phyloP scores from a whole-genome alignment of 2,329 filamentous ascomycete species.

The Aureobasidium sp. region DNA sequence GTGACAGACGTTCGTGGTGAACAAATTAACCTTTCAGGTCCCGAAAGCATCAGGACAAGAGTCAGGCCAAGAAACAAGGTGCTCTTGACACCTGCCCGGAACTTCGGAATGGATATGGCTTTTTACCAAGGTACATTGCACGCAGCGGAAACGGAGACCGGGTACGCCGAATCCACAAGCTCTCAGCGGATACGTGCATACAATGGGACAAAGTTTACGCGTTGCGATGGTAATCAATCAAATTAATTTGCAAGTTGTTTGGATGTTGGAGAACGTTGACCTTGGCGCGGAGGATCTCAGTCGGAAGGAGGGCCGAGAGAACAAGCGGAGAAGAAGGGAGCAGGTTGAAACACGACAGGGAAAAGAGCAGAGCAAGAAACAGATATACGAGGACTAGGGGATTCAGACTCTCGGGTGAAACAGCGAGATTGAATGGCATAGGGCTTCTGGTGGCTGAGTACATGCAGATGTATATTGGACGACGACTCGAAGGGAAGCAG shows the following conservation, averaged over 20 bases:
- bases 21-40: conserved; percentile 4
- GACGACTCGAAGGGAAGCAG: not conserved
- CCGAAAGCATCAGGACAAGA: conserved; percentile 6
- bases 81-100: too few species aligned
- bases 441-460: conserved; percentile 2
- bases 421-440: conserved; percentile 10
- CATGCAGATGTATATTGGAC: not conserved
- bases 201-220: not conserved
- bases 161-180: too few species aligned
- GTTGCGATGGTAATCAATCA: not conserved
- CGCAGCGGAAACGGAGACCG: too few species aligned
- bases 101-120: too few species aligned
- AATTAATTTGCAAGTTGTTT: too few species aligned
- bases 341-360: conserved; percentile 9
- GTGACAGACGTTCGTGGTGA: not conserved
- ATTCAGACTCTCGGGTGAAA: conserved; percentile 2
- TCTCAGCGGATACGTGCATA: not conserved
- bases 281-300: conserved; percentile 10
- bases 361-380: not conserved
- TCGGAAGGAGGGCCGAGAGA: not conserved
- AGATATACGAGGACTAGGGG: conserved; percentile 1
- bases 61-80: conserved; percentile 3
- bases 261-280: not conserved
- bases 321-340: conserved; percentile 4
- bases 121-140: too few species aligned